These are phyloP conservation scores for Mortierella sp. DNA, from an alignment of 371 early-diverging fungal genomes.

Conservation along the genomic window DNA sequence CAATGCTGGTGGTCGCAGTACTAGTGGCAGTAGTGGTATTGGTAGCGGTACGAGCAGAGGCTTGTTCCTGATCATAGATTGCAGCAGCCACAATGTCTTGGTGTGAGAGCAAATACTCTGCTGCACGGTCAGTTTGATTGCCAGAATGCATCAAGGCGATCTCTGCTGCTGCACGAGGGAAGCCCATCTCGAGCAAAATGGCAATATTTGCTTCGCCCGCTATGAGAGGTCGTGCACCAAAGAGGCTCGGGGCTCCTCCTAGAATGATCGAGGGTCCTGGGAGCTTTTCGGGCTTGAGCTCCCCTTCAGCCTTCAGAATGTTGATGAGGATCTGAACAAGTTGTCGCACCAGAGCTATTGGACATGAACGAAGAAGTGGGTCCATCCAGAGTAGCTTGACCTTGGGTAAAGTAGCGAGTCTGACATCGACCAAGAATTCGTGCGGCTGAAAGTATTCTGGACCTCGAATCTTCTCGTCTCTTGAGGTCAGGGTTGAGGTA, in stretches of 20 bases:
- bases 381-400: constrained; percentile 64
- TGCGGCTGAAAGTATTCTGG: constrained; percentile 73
- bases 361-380: constrained; percentile 55
- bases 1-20: neutral
- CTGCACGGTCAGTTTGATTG: constrained; percentile 87
- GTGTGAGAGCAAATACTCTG: constrained; percentile 88
- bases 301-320: constrained; percentile 81
- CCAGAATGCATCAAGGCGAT: constrained; percentile 81
- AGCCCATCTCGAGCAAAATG: constrained; percentile 91
- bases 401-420: constrained; percentile 64
- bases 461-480: constrained; percentile 63
- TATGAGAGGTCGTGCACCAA: constrained; percentile 55
- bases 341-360: constrained; percentile 61
- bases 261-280: constrained; percentile 32
- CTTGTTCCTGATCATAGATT: constrained; percentile 34
- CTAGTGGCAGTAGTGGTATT: neutral
- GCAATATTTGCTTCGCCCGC: constrained; percentile 74
- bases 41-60: constrained; percentile 26
- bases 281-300: constrained; percentile 50
- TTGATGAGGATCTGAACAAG: constrained; percentile 68
- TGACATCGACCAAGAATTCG: constrained; percentile 70
- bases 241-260: constrained; percentile 27
- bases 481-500: constrained; percentile 61
- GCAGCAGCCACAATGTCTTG: constrained; percentile 67
- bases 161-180: constrained; percentile 82